Evolutionary conservation across 2,329 filamentous ascomycete species (phyloP), one percentile per base, ranked within the genome.

Genomic region (Thelonectria discophora): DNA sequence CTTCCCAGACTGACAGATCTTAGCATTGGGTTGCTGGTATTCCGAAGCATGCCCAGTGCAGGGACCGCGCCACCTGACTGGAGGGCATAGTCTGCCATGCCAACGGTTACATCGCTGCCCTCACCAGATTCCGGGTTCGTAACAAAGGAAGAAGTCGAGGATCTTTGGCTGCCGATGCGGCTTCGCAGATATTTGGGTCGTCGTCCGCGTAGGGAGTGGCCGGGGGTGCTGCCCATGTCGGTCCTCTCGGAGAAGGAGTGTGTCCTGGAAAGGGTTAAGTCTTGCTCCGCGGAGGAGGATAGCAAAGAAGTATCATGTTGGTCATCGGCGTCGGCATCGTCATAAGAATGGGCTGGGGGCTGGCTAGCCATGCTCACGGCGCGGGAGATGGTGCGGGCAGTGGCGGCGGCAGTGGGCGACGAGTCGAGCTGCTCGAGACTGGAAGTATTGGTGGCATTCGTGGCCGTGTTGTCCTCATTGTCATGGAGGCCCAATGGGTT

Each of bases 1-100:
- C 94, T 97, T 20, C 93, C 93, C 61, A 97, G 84, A 77, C 94
- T 97, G 63, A 94, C 89, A 11, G 93, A 86, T 21, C 94, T 85
- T 18, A 90, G 88, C 56, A 97, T 81, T 2, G 80, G 78, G 62
- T 85, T 82, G 73, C 84, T 86, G 21, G 80, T 73, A 57, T 78
- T 81, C 39, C 83, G 81, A 24, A 82, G 80, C 67, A 82, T 77
- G 9, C 81, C 84, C 62, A 79, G 72, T 1, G 82, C 80, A 1
- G 92, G 88, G 5, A 87, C 81, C 12, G 92, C 90, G 24, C 93
- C 92, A 17, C 92, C 93, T 2, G 92, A 91, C 71, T 96, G 92
- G 37, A 96, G 80, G 21, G 92, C 91, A 76, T 90, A 95, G 75
- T 97, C 93, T 9, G 88, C 82, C 10, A 82, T 72, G 7, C 82